Evolutionary conservation across 2,329 filamentous ascomycete species (phyloP), one percentile per base, ranked within the genome.

Genomic region (Xenoacremonium recifei): DNA sequence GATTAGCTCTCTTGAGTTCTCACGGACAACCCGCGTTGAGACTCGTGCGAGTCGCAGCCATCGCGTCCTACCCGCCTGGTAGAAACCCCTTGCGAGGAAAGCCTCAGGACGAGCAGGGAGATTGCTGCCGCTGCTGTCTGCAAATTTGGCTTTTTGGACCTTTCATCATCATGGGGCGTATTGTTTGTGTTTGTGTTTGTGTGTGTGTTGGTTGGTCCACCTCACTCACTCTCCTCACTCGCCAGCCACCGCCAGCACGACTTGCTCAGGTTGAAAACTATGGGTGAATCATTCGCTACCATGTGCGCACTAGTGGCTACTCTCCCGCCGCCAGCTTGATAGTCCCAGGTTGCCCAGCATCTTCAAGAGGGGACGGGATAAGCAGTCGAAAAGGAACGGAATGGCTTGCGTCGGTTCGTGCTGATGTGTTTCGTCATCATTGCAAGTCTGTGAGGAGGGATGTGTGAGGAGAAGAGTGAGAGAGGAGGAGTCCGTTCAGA

Each of bases 91-190:
- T n/a, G n/a, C n/a, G n/a, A n/a, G n/a, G n/a, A n/a, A n/a, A n/a
- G n/a, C n/a, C n/a, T 35, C 35, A 37, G 37, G 34, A 42, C 44
- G 40, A 15, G 23, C 27, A 38, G 39, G 44, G 45, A 41, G 37
- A 25, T 44, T 42, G 49, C 44, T 35, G 33, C 50, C 54, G 64
- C 65, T 68, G 66, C 61, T 75, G 70, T 59, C 72, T 76, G 70
- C 72, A 76, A 76, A 72, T 76, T 76, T 76, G 73, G 73, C 73
- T 76, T 75, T 73, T 76, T 75, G 73, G 73, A 69, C 65, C 55
- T 62, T n/a, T 70, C 54, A 66, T 76, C 73, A 76, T 76, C 73
- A 76, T 62, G 49, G 71, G 71, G 71, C 59, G 21, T 36, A 36
- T 51, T 45, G 32, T 44, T 50, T 35, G 42, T n/a, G n/a, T n/a